These are phyloP conservation scores for Exidia glandulosa DNA, from an alignment of 768 basidiomycete species.

Conservation along the genomic window DNA sequence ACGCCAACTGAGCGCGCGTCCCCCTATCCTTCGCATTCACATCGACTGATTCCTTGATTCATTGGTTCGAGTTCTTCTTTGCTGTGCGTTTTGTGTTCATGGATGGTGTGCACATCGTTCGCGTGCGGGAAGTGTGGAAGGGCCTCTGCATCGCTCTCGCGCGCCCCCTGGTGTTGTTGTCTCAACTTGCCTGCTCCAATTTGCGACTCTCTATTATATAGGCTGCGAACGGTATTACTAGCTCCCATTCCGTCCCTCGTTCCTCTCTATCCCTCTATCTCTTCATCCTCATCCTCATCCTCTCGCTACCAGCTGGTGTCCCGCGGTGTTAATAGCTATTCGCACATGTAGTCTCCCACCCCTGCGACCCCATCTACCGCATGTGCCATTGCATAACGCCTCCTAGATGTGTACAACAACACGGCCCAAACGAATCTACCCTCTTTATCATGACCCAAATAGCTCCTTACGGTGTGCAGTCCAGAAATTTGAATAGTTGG, in stretches of 20 bases:
- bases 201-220: neutral
- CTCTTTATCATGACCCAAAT: no score
- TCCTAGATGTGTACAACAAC: neutral
- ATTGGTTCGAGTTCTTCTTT: neutral
- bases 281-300: neutral
- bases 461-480: no score
- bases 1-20: constrained; percentile 46
- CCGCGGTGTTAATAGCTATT: neutral
- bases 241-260: no score
- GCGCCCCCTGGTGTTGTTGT: neutral
- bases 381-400: neutral
- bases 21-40: no score
- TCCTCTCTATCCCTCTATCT: no score
- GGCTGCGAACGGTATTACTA: neutral
- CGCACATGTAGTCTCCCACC: neutral
- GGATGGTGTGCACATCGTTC: neutral
- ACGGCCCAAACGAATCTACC: no score
- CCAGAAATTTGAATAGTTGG: no score
- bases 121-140: neutral
- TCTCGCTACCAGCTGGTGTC: no score
- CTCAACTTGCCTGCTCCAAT: neutral
- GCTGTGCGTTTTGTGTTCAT: neutral
- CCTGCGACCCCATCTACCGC: neutral
- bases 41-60: no score
- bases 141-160: no score